Conservation (phyloP, 2,329 filamentous ascomycete species). For the Beauveria bassiana region DNA sequence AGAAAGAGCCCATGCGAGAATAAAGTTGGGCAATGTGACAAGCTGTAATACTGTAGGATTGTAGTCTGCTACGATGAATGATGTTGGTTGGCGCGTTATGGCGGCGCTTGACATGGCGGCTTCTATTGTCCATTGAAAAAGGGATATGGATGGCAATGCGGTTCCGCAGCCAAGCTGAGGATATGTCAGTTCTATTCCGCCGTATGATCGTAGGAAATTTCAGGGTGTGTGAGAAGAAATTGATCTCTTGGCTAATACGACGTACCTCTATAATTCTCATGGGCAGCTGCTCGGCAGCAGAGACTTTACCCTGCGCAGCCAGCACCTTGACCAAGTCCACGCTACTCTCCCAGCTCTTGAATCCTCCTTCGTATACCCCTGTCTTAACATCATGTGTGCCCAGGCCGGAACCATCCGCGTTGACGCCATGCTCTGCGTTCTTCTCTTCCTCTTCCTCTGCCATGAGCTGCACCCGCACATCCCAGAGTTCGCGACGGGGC, state of each 20-base stretch:
- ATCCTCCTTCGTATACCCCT: conserved; percentile 78
- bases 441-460: conserved; percentile 52
- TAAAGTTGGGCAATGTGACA: conserved; percentile 70
- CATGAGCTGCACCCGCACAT: conserved; percentile 75
- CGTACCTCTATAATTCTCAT: conserved; percentile 48
- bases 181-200: not conserved
- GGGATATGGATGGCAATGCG: conserved; percentile 61
- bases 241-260: not conserved
- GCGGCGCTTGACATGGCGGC: not conserved
- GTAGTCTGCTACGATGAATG: conserved; percentile 68
- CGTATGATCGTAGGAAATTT: not conserved
- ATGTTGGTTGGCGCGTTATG: conserved; percentile 29
- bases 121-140: conserved; percentile 54
- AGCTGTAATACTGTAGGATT: conserved; percentile 70
- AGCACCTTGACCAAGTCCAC: conserved; percentile 70
- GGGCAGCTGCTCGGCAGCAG: conserved; percentile 24
- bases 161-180: conserved; percentile 71
- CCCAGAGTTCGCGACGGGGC: conserved; percentile 72
- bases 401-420: conserved; percentile 40
- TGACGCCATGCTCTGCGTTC: conserved; percentile 25
- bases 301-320: conserved; percentile 32
- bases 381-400: conserved; percentile 69
- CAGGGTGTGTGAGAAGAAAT: not conserved
- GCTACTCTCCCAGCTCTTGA: conserved; percentile 86
- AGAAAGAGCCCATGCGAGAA: conserved; percentile 59